Evolutionary conservation across 2,329 filamentous ascomycete genomes (phyloP).

Genomic region (Hypomyces rosellus): DNA sequence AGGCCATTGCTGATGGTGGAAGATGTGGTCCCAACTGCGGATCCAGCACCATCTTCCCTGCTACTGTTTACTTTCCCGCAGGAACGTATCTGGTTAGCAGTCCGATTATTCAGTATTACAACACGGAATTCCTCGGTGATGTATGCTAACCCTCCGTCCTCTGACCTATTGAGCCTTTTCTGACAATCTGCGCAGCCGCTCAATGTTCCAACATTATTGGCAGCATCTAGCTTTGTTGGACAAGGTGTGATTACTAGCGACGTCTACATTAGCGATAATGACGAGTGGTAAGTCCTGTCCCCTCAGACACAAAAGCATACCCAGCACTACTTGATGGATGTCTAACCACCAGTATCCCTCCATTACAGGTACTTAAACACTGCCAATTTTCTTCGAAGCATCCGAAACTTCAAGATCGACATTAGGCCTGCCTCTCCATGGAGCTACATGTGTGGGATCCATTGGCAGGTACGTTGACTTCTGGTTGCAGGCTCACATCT

Average conservation of each 20-base stretch:
- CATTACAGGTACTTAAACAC: slow-evolving; percentile 26
- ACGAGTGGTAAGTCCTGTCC: too few relatives aligned
- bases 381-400: slow-evolving; percentile 58
- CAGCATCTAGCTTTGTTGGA: background rate
- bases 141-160: too few relatives aligned
- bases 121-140: slow-evolving; percentile 33
- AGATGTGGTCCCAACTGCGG: background rate
- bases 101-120: slow-evolving; percentile 12
- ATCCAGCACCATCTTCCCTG: background rate
- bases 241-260: slow-evolving; percentile 12
- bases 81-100: slow-evolving; percentile 16
- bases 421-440: slow-evolving; percentile 25
- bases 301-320: too few relatives aligned
- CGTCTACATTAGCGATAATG: slow-evolving; percentile 11
- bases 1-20: background rate
- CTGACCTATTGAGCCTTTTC: too few relatives aligned
- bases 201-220: too few relatives aligned
- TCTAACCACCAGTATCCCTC: too few relatives aligned
- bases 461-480: too few relatives aligned
- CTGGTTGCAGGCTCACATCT: too few relatives aligned
- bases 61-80: slow-evolving; percentile 21
- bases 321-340: too few relatives aligned
- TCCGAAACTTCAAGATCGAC: slow-evolving; percentile 61
- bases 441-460: slow-evolving; percentile 39
- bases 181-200: too few relatives aligned